Evolutionary conservation across 805 yeast genomes (phyloP).

Genomic region (Metschnikowia aberdeeniae): DNA sequence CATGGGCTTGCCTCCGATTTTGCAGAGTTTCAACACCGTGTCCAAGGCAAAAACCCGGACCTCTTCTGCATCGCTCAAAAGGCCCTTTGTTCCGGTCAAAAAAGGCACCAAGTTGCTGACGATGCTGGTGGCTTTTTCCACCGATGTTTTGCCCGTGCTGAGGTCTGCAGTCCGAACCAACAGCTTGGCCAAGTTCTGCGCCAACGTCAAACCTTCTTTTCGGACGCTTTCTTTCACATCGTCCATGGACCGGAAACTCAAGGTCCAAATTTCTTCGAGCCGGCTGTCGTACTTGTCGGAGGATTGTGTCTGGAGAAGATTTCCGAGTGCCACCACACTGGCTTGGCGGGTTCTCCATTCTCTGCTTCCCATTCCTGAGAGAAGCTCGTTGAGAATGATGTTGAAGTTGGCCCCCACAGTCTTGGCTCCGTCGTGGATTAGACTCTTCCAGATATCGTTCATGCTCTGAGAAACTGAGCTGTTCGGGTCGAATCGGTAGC

Average conservation of each 20-base stretch:
- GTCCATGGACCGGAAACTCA: constrained; percentile 86
- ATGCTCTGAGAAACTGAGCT: constrained; percentile 71
- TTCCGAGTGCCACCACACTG: constrained; percentile 65
- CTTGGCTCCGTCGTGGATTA: constrained; percentile 56
- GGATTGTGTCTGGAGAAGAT: constrained; percentile 61
- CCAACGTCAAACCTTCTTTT: constrained; percentile 66
- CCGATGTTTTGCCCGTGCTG: constrained; percentile 32
- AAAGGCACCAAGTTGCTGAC: constrained; percentile 68
- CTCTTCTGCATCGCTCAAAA: constrained; percentile 83
- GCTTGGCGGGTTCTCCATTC: constrained; percentile 97
- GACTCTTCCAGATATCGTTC: constrained; percentile 82
- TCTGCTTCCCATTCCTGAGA: constrained; percentile 65
- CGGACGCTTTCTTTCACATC: constrained; percentile 94
- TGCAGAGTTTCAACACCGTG: constrained; percentile 67
- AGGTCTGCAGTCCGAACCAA: constrained; percentile 55
- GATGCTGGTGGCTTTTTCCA: constrained; percentile 42
- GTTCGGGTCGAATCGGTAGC: constrained; percentile 85
- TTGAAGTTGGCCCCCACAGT: constrained; percentile 53
- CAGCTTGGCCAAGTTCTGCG: constrained; percentile 60
- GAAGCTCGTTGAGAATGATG: constrained; percentile 58
- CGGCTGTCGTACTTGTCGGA: constrained; percentile 47
- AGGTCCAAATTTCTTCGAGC: constrained; percentile 73
- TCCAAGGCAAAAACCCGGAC: constrained; percentile 70
- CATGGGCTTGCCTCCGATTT: constrained; percentile 55
- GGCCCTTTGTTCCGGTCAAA: constrained; percentile 71